Conservation (phyloP, 768 basidiomycete species). For the Tremella fuciformis region DNA sequence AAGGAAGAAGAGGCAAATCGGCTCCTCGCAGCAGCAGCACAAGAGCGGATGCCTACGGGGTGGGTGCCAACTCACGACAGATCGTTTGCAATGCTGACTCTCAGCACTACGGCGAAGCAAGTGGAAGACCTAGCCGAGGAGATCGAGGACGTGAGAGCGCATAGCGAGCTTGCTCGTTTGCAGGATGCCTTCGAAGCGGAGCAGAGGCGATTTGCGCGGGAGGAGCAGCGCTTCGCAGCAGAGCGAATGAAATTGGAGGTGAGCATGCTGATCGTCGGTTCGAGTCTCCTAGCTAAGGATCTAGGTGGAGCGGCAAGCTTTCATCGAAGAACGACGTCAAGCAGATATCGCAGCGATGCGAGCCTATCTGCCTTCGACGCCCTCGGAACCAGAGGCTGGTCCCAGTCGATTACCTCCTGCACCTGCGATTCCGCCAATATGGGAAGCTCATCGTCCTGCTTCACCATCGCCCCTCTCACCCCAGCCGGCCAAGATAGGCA, state of each 20-base stretch:
- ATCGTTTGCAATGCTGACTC: not conserved
- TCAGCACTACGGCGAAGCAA: constrained; percentile 1
- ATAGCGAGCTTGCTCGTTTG: constrained; percentile 13
- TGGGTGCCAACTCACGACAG: not conserved
- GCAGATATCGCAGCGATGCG: constrained; percentile 31
- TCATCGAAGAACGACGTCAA: constrained; percentile 37
- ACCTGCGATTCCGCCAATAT: not conserved
- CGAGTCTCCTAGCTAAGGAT: constrained; percentile 10
- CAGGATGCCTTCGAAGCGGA: constrained; percentile 22
- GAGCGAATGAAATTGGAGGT: constrained; percentile 43
- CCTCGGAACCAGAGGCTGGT: constrained; percentile 1
- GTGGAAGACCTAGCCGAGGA: constrained; percentile 12
- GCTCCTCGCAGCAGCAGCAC: constrained; percentile 36
- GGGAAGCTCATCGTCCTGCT: constrained; percentile 24
- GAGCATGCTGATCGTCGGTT: constrained; percentile 8
- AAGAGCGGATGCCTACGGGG: constrained; percentile 19
- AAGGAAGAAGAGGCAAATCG: constrained; percentile 42
- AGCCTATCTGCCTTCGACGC: constrained; percentile 25
- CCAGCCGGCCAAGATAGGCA: constrained; percentile 9
- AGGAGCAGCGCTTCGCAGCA: constrained; percentile 14
- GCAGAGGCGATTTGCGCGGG: constrained; percentile 17
- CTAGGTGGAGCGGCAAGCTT: constrained; percentile 39
- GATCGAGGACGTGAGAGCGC: constrained; percentile 12
- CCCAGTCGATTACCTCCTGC: not conserved
- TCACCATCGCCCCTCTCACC: constrained; percentile 34